Evolutionary conservation across 1,284 basidiomycete species (phyloP).

Genomic region (Xerocomus nothofagi): DNA sequence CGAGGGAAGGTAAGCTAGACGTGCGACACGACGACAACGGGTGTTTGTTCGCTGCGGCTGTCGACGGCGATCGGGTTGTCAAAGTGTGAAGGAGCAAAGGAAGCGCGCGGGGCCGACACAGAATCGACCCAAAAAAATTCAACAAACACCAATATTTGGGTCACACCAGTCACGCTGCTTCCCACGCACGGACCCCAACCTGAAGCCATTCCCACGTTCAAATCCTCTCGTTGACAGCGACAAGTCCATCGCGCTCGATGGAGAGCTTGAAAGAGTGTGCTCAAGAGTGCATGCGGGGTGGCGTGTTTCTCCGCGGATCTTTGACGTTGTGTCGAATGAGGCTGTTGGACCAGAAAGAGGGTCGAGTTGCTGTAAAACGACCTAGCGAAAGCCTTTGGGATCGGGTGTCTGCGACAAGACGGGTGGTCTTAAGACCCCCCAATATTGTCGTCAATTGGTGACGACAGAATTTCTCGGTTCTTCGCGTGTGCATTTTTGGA

Average conservation of each 20-base stretch:
- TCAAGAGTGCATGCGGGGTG: not conserved
- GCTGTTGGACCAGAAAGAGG: not conserved
- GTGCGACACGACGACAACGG: slow-evolving; percentile 34
- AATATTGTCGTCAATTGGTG: slow-evolving; percentile 6
- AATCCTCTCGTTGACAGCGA: slow-evolving; percentile 19
- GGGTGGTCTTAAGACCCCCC: slow-evolving; percentile 34
- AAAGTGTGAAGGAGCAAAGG: slow-evolving; percentile 45
- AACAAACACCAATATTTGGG: slow-evolving; percentile 43
- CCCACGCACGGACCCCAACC: slow-evolving; percentile 45
- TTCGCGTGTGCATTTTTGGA: slow-evolving; percentile 1
- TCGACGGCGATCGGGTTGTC: slow-evolving; percentile 41
- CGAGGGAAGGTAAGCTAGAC: slow-evolving; percentile 24
- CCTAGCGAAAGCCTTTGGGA: not conserved
- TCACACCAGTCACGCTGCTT: slow-evolving; percentile 37
- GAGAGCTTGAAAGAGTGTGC: slow-evolving; percentile 1
- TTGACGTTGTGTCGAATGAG: not conserved
- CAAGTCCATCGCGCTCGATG: slow-evolving; percentile 2
- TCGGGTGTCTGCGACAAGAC: not conserved
- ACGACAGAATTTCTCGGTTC: slow-evolving; percentile 15
- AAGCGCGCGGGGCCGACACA: slow-evolving; percentile 47
- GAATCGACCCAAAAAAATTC: slow-evolving; percentile 41
- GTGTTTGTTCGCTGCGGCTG: slow-evolving; percentile 34
- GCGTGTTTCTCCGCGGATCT: not conserved
- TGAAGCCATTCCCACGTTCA: slow-evolving; percentile 36
- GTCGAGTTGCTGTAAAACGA: not conserved